Base-by-base conservation (phyloP, 306 rosid genomes). In the Corylus americana region DNA sequence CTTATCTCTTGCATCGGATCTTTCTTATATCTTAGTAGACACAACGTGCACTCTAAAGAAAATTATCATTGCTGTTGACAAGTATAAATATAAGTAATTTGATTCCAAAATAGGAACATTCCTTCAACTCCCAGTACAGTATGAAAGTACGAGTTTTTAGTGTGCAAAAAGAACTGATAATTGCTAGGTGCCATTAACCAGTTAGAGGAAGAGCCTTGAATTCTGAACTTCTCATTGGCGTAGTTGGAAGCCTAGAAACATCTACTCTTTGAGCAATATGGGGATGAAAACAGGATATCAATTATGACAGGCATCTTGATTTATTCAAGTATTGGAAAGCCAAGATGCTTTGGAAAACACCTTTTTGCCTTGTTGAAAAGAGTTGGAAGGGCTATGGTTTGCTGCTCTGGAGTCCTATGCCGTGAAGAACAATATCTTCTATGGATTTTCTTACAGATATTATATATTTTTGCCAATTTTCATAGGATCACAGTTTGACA, bases 1-100 rank as follows among this genome's bases (percentile, higher is more conserved):
- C 74, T 53, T 49, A 53, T 31, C 12, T 66, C 69, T 81, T 67
- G 35, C 35, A 54, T 76, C 76, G 70, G 39, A 61, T 74, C 42
- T 74, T 55, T 69, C 82, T 64, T 53, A 12, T 39, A 45, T 45
- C 42, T 68, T 39, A 42, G 5, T 18, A 6, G 72, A 39, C 50
- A 51, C 12, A 4, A 37, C 7, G 18, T 44, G 71, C 71, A 79
- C 18, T 10, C 37, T 39, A 31, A 22, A 39, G 25, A 35, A 17
- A 73, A 53, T 66, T 48, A 20, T 48, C 13, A 17, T 4, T 55
- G 16, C 54, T 51, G 13, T 31, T 71, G 62, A 49, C 20, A 7
- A 7, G 12, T 70, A 11, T 8, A n/a, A 47, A 35, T 25, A 47
- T 20, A 50, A 12, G 5, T 49, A 3, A 47, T 31, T 37, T 12